A percentile compares a stretch with the other conserved stretches of the same genome.
Conservation (phyloP, 164 flowering plant genomes). For the Kingdonia uniflora region DNA sequence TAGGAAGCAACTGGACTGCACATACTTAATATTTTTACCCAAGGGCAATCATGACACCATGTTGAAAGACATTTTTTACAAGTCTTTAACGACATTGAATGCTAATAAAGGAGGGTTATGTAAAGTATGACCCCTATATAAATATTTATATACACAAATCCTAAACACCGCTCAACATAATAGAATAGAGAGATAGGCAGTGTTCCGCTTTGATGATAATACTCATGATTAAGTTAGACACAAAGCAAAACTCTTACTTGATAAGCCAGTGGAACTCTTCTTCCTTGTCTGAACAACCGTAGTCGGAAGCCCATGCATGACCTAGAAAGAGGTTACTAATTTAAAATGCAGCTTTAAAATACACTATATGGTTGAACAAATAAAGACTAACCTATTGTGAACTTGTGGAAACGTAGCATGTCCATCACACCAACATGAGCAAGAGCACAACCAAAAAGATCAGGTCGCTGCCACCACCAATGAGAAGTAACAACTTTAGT, state of each 20-base stretch:
- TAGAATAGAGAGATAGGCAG: no score
- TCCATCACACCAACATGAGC: slow-evolving; percentile 99
- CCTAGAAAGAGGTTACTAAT: slow-evolving; percentile 33
- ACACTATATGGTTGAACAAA: background rate
- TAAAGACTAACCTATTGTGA: slow-evolving; percentile 71
- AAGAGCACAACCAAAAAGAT: slow-evolving; percentile 96
- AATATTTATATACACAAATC: no score
- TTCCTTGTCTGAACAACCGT: slow-evolving; percentile 92
- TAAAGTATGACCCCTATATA: no score
- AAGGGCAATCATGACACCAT: no score
- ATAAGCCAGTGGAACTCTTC: slow-evolving; percentile 89
- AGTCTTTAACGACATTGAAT: no score
- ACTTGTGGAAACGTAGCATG: slow-evolving; percentile 96
- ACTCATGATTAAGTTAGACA: background rate
- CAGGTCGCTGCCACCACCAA: slow-evolving; percentile 66
- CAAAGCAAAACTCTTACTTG: slow-evolving; percentile 37
- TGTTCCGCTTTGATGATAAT: no score
- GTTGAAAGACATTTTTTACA: no score
- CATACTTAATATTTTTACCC: no score
- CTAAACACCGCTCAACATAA: no score
- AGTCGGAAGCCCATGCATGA: slow-evolving; percentile 98
- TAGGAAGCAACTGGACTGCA: no score
- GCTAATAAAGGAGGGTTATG: no score
- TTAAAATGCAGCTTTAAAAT: slow-evolving; percentile 2
- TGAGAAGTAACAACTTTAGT: slow-evolving; percentile 3